Evolutionary conservation across 2,329 filamentous ascomycete species (phyloP).

Genomic region (Colletotrichum sp.): DNA sequence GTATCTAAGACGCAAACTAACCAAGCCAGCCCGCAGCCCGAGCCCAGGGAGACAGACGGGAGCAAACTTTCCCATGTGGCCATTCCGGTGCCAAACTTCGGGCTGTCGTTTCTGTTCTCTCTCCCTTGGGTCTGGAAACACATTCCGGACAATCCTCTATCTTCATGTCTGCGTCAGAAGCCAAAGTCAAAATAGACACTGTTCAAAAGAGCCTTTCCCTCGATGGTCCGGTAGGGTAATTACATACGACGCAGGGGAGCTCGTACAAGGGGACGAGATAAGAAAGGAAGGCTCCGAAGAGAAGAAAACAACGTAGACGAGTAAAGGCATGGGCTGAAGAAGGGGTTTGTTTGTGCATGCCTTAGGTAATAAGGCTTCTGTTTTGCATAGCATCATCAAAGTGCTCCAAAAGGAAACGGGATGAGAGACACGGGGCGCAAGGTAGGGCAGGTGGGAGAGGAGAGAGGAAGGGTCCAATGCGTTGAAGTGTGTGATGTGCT

Average conservation of each 20-base stretch:
- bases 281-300: background rate
- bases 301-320: background rate
- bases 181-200: background rate
- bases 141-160: background rate
- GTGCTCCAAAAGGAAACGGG: background rate
- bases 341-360: background rate
- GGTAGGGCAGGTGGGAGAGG: background rate
- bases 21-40: background rate
- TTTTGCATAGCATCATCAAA: background rate
- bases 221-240: background rate
- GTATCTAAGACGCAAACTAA: background rate
- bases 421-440: background rate
- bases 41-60: background rate
- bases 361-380: background rate
- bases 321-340: background rate
- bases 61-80: constrained; percentile 10
- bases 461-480: background rate
- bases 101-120: constrained; percentile 1
- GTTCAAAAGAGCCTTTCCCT: too few species aligned
- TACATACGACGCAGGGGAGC: background rate
- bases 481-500: background rate
- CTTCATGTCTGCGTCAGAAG: background rate
- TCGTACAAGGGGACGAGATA: background rate
- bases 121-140: background rate
- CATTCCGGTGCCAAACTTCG: background rate